phyloP scores from a whole-genome alignment of 805 yeast species.

The Wickerhamomyces bovis region DNA sequence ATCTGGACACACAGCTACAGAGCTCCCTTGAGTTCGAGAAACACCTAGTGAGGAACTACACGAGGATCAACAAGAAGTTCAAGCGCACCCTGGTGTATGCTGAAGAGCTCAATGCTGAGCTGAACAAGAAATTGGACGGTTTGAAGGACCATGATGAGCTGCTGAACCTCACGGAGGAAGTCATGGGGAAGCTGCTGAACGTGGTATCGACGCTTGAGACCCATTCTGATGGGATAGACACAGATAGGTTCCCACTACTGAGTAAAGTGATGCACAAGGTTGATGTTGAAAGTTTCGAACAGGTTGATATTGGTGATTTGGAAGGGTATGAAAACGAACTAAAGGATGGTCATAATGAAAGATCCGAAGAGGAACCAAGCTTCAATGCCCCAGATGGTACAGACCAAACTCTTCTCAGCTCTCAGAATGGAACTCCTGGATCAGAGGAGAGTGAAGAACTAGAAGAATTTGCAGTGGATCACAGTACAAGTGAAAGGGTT shows the following conservation, averaged over 20 bases:
- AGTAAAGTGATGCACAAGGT: neutral
- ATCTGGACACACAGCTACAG: conserved; percentile 1
- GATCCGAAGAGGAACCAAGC: neutral
- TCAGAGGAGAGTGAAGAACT: neutral
- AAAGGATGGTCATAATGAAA: neutral
- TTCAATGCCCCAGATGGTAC: neutral
- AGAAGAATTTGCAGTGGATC: neutral
- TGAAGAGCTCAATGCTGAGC: conserved; percentile 5
- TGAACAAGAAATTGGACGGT: conserved; percentile 11
- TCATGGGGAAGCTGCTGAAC: conserved; percentile 18
- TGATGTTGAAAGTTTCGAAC: neutral
- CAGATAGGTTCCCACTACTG: conserved; percentile 3
- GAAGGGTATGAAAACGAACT: neutral
- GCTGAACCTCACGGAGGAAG: conserved; percentile 2
- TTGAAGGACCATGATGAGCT: conserved; percentile 8
- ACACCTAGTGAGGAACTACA: conserved; percentile 1
- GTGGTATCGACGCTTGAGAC: conserved; percentile 2
- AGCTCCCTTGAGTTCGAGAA: conserved; percentile 1
- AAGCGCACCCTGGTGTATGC: conserved; percentile 2
- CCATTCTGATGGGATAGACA: conserved; percentile 1
- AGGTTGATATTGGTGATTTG: neutral
- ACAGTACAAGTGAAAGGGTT: neutral
- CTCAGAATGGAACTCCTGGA: neutral
- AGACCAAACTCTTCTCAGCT: neutral
- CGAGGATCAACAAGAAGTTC: conserved; percentile 2